Conservation (phyloP, 202 grass and related monocot species). For the Zizania palustris region DNA sequence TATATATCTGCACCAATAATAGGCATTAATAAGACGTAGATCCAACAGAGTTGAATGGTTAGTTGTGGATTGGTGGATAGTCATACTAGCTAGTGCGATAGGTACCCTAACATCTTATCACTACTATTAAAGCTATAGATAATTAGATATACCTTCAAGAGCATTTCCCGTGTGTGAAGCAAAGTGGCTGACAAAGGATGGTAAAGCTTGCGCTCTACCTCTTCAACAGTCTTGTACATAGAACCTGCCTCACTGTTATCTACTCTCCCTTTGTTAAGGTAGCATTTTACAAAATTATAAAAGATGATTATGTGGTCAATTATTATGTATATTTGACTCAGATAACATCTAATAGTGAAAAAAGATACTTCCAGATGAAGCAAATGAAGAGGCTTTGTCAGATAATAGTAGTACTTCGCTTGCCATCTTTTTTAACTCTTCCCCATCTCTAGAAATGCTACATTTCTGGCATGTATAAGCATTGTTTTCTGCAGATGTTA, state of each 20-base stretch:
- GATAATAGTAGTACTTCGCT: slow-evolving; percentile 50
- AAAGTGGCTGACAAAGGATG: slow-evolving; percentile 72
- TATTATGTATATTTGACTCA: slow-evolving; percentile 19
- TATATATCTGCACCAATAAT: slow-evolving; percentile 57
- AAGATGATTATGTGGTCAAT: neutral
- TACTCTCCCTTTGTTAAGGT: slow-evolving; percentile 60
- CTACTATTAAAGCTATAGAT: slow-evolving; percentile 22
- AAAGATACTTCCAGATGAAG: slow-evolving; percentile 80
- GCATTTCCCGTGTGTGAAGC: slow-evolving; percentile 76
- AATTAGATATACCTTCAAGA: slow-evolving; percentile 66
- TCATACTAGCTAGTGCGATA: neutral
- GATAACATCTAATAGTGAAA: slow-evolving; percentile 8
- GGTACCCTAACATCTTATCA: neutral
- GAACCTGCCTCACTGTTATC: slow-evolving; percentile 69
- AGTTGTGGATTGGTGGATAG: neutral
- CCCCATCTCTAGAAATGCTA: slow-evolving; percentile 59
- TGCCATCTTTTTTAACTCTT: slow-evolving; percentile 59
- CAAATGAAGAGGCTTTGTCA: slow-evolving; percentile 60
- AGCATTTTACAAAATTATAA: neutral
- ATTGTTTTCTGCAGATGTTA: slow-evolving; percentile 51
- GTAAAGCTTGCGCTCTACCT: slow-evolving; percentile 59
- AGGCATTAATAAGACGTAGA: slow-evolving; percentile 3
- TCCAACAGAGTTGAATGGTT: neutral
- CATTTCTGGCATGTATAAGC: slow-evolving; percentile 75
- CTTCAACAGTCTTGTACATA: slow-evolving; percentile 66